These are phyloP conservation scores for Penicillium cinerascens DNA, from an alignment of 495 filamentous ascomycete species.

Conservation along the genomic window DNA sequence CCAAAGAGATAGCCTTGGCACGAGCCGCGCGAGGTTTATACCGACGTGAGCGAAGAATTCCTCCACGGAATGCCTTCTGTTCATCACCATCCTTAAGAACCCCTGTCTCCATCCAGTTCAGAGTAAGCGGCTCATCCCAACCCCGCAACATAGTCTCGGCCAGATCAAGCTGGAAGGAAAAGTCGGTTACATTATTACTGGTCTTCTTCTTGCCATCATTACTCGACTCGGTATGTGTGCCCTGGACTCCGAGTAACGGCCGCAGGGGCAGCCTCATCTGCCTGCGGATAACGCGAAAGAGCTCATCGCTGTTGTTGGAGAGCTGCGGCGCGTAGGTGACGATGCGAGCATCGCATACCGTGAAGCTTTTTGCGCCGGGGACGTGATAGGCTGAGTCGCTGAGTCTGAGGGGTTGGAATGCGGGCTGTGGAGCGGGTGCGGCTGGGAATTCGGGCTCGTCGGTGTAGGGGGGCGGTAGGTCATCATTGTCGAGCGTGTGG, in stretches of 20 bases:
- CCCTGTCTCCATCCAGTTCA: conserved; percentile 18
- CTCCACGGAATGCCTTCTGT: conserved; percentile 29
- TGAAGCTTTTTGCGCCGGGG: conserved; percentile 9
- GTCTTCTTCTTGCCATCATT: conserved; percentile 28
- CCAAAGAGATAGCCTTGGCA: background rate
- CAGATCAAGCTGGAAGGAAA: conserved; percentile 38
- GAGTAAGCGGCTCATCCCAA: conserved; percentile 15
- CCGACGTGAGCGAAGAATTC: conserved; percentile 16
- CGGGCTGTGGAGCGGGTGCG: background rate
- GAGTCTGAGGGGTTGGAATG: conserved; percentile 8
- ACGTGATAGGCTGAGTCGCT: conserved; percentile 23
- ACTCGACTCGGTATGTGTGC: conserved; percentile 30
- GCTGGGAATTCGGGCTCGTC: conserved; percentile 16
- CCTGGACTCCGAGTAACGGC: conserved; percentile 31
- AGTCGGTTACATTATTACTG: conserved; percentile 34
- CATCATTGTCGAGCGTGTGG: conserved; percentile 19
- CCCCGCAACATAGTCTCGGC: conserved; percentile 31
- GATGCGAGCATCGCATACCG: conserved; percentile 13
- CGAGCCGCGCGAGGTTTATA: conserved; percentile 13
- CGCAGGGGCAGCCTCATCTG: conserved; percentile 37
- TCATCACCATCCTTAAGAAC: conserved; percentile 29
- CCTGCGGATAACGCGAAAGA: conserved; percentile 24
- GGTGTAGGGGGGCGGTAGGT: conserved; percentile 25
- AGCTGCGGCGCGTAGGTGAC: conserved; percentile 26
- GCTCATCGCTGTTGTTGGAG: conserved; percentile 18